These are phyloP conservation scores for Lactarius sanguifluus DNA, from an alignment of 768 basidiomycete genomes.

Conservation along the genomic window DNA sequence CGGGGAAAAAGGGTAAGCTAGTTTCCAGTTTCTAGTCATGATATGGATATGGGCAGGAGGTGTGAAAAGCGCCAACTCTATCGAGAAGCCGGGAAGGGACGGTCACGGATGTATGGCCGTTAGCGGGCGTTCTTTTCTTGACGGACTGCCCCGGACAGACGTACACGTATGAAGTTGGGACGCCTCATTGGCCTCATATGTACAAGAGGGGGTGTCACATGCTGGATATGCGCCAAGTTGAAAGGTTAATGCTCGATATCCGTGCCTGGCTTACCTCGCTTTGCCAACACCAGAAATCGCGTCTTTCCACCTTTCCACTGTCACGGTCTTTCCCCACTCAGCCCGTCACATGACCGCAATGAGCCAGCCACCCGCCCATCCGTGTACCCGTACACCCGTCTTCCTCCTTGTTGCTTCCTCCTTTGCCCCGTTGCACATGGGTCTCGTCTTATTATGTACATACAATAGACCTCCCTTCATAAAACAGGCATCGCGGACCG, in stretches of 20 bases:
- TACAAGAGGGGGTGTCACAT: slow-evolving; percentile 27
- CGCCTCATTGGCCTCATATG: slow-evolving; percentile 14
- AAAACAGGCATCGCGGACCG: slow-evolving; percentile 10
- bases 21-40: slow-evolving; percentile 52
- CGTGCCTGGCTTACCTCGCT: slow-evolving; percentile 20
- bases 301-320: background rate
- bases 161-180: slow-evolving; percentile 25
- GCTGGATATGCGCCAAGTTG: slow-evolving; percentile 9
- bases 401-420: background rate
- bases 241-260: slow-evolving; percentile 22
- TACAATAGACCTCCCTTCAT: slow-evolving; percentile 38
- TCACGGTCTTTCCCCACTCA: background rate
- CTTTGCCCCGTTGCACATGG: slow-evolving; percentile 36
- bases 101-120: slow-evolving; percentile 4
- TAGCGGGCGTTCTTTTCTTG: slow-evolving; percentile 19
- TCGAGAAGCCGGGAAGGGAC: slow-evolving; percentile 25
- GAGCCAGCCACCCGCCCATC: background rate
- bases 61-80: slow-evolving; percentile 24
- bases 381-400: background rate
- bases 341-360: slow-evolving; percentile 22
- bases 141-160: slow-evolving; percentile 21
- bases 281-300: slow-evolving; percentile 13
- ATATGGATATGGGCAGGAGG: slow-evolving; percentile 39
- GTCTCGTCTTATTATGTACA: slow-evolving; percentile 28
- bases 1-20: slow-evolving; percentile 33